Conservation (phyloP, 192 early-diverging fungal genomes). For the Rhizoclosmatium globosum region DNA sequence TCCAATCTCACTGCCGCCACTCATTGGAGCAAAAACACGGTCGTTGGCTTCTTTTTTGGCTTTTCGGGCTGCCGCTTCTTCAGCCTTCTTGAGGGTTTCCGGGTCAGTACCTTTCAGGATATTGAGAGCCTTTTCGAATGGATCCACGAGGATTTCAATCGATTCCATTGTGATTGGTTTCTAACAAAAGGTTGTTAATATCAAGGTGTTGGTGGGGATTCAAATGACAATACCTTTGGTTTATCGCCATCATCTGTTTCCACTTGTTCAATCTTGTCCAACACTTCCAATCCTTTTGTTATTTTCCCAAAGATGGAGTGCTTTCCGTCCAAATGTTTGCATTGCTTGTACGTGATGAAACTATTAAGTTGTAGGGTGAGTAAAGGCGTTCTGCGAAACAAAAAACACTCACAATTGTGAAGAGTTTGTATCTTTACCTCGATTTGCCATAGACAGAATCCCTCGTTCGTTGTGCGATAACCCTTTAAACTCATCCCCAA, state of each 20-base stretch:
- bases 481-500: conserved; percentile 64
- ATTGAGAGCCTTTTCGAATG: conserved; percentile 78
- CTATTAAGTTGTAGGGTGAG: conserved; percentile 27
- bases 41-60: conserved; percentile 57
- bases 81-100: conserved; percentile 61
- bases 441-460: conserved; percentile 95
- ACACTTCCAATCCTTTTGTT: conserved; percentile 84
- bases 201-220: neutral
- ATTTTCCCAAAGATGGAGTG: conserved; percentile 96
- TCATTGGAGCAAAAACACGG: neutral
- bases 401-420: conserved; percentile 71
- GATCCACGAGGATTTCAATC: conserved; percentile 82
- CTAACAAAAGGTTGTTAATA: neutral
- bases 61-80: conserved; percentile 77
- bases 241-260: conserved; percentile 75
- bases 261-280: conserved; percentile 81
- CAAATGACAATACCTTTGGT: conserved; percentile 58
- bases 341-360: conserved; percentile 59
- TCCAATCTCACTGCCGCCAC: conserved; percentile 57
- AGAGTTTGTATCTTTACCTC: conserved; percentile 88
- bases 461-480: conserved; percentile 83
- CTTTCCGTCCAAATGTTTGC: conserved; percentile 70
- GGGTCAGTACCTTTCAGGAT: conserved; percentile 63
- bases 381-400: neutral
- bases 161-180: conserved; percentile 79